These are phyloP conservation scores for Aspergillus ochraceoroseus DNA, from an alignment of 2,329 filamentous ascomycete genomes.

Conservation along the genomic window DNA sequence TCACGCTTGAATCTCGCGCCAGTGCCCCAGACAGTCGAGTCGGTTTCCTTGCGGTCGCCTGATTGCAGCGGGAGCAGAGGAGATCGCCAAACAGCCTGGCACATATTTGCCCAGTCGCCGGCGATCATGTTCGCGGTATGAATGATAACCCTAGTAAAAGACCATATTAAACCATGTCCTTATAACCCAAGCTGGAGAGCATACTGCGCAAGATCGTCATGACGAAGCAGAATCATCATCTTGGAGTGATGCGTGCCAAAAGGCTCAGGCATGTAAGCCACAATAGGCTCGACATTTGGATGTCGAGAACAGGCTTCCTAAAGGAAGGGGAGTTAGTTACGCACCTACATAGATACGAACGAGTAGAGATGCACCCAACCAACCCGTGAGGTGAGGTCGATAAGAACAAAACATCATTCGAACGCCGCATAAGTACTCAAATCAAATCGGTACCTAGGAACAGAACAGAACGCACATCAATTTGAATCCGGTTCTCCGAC, in stretches of 20 bases:
- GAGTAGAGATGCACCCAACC: no score
- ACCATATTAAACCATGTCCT: not conserved
- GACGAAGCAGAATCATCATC: conserved; percentile 77
- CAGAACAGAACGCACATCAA: conserved; percentile 49
- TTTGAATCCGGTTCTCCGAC: conserved; percentile 52
- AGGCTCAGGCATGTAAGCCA: conserved; percentile 73
- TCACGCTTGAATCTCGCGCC: conserved; percentile 71
- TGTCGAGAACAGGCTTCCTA: conserved; percentile 60
- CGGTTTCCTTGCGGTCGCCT: not conserved
- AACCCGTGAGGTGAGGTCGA: no score
- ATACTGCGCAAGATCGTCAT: conserved; percentile 67
- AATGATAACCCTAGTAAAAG: conserved; percentile 57
- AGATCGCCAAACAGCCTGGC: conserved; percentile 75
- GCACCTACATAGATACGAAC: no score
- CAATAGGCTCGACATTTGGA: conserved; percentile 64
- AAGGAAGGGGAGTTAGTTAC: not conserved
- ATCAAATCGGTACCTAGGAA: no score
- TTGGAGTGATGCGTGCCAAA: conserved; percentile 85
- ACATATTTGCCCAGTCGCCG: conserved; percentile 83
- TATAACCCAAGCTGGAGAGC: conserved; percentile 11
- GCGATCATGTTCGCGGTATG: conserved; percentile 90
- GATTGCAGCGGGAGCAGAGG: conserved; percentile 58
- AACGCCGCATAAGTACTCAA: no score
- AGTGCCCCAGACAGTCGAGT: conserved; percentile 48
- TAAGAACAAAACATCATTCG: no score